A percentile compares a stretch with the other conserved stretches of the same genome.
Evolutionary conservation across 352 stramenopile genomes (phyloP).

Genomic region (Phytophthora rubi): DNA sequence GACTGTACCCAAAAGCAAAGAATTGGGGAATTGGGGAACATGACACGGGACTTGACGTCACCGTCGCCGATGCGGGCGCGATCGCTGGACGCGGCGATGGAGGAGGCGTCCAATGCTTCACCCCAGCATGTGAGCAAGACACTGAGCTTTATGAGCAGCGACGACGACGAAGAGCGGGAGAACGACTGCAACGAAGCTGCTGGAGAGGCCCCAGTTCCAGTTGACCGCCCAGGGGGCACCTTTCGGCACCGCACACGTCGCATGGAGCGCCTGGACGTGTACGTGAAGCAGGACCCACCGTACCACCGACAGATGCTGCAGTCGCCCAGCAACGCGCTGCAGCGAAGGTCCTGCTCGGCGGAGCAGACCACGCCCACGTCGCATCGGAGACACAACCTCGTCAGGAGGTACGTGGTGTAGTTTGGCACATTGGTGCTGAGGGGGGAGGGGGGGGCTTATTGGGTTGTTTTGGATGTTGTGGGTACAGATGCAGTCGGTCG

Average conservation of each 20-base stretch:
- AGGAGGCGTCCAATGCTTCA: slow-evolving; percentile 23
- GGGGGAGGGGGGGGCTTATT: neutral
- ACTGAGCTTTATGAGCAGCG: slow-evolving; percentile 44
- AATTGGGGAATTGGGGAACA: slow-evolving; percentile 7
- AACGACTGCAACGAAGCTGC: slow-evolving; percentile 8
- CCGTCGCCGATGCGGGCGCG: slow-evolving; percentile 31
- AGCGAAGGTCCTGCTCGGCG: slow-evolving; percentile 27
- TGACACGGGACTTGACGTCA: slow-evolving; percentile 18
- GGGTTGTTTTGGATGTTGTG: neutral
- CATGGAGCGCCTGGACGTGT: slow-evolving; percentile 31
- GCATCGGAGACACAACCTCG: slow-evolving; percentile 11
- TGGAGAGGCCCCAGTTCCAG: neutral
- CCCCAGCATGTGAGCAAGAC: slow-evolving; percentile 44
- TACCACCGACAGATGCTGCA: slow-evolving; percentile 14
- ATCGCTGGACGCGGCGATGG: slow-evolving; percentile 37
- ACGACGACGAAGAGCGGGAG: slow-evolving; percentile 29
- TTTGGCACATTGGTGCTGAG: neutral
- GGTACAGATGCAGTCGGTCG: slow-evolving; percentile 22
- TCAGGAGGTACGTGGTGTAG: slow-evolving; percentile 16
- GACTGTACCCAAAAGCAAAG: neutral
- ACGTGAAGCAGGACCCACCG: slow-evolving; percentile 30
- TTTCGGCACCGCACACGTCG: slow-evolving; percentile 44
- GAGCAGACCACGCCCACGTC: slow-evolving; percentile 28
- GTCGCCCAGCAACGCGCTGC: slow-evolving; percentile 21
- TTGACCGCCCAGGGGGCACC: slow-evolving; percentile 5